Evolutionary conservation across 139 green algal species (phyloP).

Genomic region (Tetraselmis striata): DNA sequence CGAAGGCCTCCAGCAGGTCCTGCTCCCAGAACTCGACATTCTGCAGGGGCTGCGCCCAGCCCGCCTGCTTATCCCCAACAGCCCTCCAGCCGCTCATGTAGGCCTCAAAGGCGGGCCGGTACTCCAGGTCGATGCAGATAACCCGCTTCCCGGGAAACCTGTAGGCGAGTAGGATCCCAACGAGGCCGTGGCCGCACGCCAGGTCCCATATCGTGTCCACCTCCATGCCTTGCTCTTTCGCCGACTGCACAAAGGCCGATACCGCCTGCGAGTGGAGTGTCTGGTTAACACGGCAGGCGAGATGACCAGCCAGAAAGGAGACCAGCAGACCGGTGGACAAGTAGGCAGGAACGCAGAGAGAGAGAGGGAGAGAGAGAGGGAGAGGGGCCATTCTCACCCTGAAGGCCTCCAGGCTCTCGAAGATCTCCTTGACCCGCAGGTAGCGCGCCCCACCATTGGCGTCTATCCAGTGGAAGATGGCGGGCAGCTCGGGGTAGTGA

Average conservation of each 20-base stretch:
- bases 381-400: no score
- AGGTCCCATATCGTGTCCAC: background rate
- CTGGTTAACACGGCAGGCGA: no score
- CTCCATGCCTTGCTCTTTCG: no score
- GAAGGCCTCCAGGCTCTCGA: background rate
- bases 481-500: background rate
- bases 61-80: background rate
- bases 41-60: background rate
- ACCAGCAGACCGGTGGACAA: no score
- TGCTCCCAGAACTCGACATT: background rate
- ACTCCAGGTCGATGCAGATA: background rate
- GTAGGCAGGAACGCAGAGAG: no score
- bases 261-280: no score
- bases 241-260: no score
- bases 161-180: background rate
- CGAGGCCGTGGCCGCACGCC: background rate
- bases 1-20: background rate
- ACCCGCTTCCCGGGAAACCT: background rate
- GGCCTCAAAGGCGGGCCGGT: background rate
- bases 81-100: background rate
- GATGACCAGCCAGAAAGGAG: no score
- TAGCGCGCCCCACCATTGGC: background rate
- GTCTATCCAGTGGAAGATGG: background rate
- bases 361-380: no score
- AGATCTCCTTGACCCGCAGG: background rate